Percentiles rank a stretch among this genome's conserved stretches.
phyloP scores from a whole-genome alignment of 768 basidiomycete species.

The Epithele typhae region DNA sequence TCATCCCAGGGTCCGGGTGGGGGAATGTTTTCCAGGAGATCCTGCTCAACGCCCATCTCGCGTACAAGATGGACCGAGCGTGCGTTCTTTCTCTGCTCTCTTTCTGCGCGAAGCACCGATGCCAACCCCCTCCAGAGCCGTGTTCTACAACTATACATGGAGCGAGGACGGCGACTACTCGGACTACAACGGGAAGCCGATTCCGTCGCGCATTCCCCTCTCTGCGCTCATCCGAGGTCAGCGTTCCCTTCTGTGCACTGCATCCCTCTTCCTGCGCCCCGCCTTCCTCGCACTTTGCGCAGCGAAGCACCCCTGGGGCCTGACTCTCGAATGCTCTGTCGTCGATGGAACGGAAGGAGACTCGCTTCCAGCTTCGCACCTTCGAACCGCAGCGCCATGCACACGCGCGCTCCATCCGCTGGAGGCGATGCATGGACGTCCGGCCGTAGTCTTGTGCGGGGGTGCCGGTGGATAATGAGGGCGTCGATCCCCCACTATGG shows the following conservation, averaged over 20 bases:
- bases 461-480: too few relatives aligned
- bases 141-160: slow-evolving; percentile 62
- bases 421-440: too few relatives aligned
- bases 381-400: too few relatives aligned
- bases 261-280: not conserved
- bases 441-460: too few relatives aligned
- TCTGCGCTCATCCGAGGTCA: slow-evolving; percentile 44
- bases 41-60: slow-evolving; percentile 46
- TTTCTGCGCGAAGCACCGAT: too few relatives aligned
- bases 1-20: slow-evolving; percentile 45
- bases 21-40: slow-evolving; percentile 61
- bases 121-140: slow-evolving; percentile 32
- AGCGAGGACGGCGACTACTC: slow-evolving; percentile 36
- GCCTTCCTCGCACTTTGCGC: not conserved
- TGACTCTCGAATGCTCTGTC: too few relatives aligned
- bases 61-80: slow-evolving; percentile 42
- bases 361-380: too few relatives aligned
- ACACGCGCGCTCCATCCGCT: too few relatives aligned
- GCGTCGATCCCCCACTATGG: too few relatives aligned
- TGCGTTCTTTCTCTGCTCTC: slow-evolving; percentile 32
- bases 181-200: slow-evolving; percentile 41
- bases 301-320: too few relatives aligned
- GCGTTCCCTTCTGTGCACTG: slow-evolving; percentile 6
- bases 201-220: slow-evolving; percentile 52
- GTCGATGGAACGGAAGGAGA: too few relatives aligned